Evolutionary conservation across 2,329 filamentous ascomycete species (phyloP).

Genomic region (Aspergillus tubingensis): DNA sequence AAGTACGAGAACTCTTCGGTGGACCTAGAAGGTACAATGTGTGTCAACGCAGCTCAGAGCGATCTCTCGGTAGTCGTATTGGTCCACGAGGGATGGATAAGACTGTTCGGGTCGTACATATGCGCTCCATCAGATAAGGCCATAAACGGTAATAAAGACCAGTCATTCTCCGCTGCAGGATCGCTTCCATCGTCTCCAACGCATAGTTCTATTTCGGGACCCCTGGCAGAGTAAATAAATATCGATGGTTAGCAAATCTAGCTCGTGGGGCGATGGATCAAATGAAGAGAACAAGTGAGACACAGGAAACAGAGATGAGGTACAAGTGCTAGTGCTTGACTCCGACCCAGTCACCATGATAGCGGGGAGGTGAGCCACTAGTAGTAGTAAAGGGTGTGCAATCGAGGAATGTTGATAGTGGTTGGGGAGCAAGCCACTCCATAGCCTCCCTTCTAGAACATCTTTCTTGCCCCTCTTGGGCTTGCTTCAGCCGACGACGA

Average conservation of each 20-base stretch:
- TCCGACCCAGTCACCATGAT: not conserved
- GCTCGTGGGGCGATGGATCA: not conserved
- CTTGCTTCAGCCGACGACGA: not conserved
- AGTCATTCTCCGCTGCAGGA: constrained; percentile 81
- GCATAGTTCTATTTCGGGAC: constrained; percentile 92
- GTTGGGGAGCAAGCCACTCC: not conserved
- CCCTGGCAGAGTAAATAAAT: constrained; percentile 49
- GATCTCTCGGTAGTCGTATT: not conserved
- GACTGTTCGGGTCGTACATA: constrained; percentile 60
- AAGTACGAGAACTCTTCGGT: constrained; percentile 99
- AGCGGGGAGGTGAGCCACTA: not conserved
- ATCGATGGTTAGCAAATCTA: constrained; percentile 4
- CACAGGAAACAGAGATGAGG: not conserved
- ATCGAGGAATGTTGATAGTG: not conserved
- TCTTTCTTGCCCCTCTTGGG: not conserved
- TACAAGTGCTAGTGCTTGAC: not conserved
- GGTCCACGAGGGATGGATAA: not conserved
- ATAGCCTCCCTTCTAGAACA: not conserved
- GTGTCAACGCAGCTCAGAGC: constrained; percentile 13
- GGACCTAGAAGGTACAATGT: constrained; percentile 54
- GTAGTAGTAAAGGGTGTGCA: not conserved
- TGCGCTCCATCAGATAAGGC: constrained; percentile 94
- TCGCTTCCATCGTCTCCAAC: constrained; percentile 78
- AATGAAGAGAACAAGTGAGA: not conserved
- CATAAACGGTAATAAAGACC: constrained; percentile 93